Evolutionary conservation across 2,329 filamentous ascomycete genomes (phyloP).

Genomic region (Sclerotinia trifoliorum): DNA sequence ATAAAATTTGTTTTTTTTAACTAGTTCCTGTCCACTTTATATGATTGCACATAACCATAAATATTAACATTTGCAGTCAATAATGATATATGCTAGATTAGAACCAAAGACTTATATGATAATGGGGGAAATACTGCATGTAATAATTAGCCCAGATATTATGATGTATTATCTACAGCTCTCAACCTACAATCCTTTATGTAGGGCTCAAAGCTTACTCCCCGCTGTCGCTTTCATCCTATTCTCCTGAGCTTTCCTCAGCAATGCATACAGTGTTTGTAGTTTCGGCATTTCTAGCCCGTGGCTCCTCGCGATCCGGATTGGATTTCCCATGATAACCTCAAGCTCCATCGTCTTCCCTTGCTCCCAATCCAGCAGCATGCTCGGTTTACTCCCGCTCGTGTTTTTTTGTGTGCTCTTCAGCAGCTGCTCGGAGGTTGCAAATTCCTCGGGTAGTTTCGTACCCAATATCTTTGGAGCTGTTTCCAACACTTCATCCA

Average conservation of each 20-base stretch:
- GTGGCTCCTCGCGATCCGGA: conserved; percentile 50
- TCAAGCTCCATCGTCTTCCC: conserved; percentile 55
- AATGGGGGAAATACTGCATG: no score
- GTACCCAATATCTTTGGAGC: conserved; percentile 62
- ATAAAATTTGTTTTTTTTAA: no score
- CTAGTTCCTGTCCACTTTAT: background rate
- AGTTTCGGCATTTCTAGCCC: conserved; percentile 54
- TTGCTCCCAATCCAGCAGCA: conserved; percentile 54
- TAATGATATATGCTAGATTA: background rate
- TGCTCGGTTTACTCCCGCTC: conserved; percentile 54
- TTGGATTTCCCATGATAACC: conserved; percentile 56
- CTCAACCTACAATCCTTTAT: background rate
- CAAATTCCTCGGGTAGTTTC: conserved; percentile 59
- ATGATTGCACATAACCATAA: background rate
- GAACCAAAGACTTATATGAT: no score
- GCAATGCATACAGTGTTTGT: conserved; percentile 54
- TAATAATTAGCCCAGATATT: no score
- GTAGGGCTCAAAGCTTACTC: conserved; percentile 28
- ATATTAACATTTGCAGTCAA: background rate
- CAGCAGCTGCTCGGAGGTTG: conserved; percentile 61
- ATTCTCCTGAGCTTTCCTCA: conserved; percentile 52
- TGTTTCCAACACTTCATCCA: conserved; percentile 66
- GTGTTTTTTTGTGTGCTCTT: conserved; percentile 62
- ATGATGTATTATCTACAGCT: no score
- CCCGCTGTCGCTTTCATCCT: conserved; percentile 25